Percentiles rank a stretch among this genome's conserved stretches.
phyloP scores from a whole-genome alignment of 495 filamentous ascomycete genomes.

The Aspergillus wentii region DNA sequence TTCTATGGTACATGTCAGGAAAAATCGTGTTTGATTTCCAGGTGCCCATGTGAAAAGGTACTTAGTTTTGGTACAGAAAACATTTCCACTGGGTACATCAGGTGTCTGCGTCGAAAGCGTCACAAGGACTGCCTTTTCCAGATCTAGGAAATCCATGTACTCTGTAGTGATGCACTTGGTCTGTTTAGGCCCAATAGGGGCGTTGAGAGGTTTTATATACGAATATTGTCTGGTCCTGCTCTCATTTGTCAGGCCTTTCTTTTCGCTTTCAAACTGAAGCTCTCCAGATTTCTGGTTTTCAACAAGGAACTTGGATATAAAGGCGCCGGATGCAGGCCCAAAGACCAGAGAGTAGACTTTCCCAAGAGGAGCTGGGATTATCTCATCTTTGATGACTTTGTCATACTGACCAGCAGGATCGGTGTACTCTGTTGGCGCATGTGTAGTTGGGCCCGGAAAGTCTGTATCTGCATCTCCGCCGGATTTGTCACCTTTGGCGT shows the following conservation, averaged over 20 bases:
- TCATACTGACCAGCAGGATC: conserved; percentile 78
- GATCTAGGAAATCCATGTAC: conserved; percentile 72
- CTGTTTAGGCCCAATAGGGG: conserved; percentile 83
- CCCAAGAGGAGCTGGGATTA: conserved; percentile 82
- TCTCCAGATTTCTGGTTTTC: conserved; percentile 88
- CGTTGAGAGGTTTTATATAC: conserved; percentile 88
- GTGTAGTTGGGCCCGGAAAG: conserved; percentile 82
- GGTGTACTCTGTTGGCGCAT: conserved; percentile 77
- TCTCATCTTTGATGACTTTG: conserved; percentile 77
- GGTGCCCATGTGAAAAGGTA: conserved; percentile 93
- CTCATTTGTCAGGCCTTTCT: conserved; percentile 68
- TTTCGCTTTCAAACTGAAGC: conserved; percentile 74
- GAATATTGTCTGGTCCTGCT: conserved; percentile 69
- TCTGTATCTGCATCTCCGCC: conserved; percentile 51
- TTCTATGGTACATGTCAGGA: conserved; percentile 84
- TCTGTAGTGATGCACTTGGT: conserved; percentile 93
- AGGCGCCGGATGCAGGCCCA: conserved; percentile 69
- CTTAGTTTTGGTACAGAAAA: conserved; percentile 86
- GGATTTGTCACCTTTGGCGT: conserved; percentile 51
- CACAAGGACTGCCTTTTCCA: conserved; percentile 81
- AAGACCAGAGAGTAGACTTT: conserved; percentile 88
- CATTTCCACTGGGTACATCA: conserved; percentile 90
- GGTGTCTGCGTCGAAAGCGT: conserved; percentile 81
- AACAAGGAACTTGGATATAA: conserved; percentile 78
- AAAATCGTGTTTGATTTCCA: conserved; percentile 73